Evolutionary conservation across 495 filamentous ascomycete genomes (phyloP).

Genomic region (Niebla homalea): DNA sequence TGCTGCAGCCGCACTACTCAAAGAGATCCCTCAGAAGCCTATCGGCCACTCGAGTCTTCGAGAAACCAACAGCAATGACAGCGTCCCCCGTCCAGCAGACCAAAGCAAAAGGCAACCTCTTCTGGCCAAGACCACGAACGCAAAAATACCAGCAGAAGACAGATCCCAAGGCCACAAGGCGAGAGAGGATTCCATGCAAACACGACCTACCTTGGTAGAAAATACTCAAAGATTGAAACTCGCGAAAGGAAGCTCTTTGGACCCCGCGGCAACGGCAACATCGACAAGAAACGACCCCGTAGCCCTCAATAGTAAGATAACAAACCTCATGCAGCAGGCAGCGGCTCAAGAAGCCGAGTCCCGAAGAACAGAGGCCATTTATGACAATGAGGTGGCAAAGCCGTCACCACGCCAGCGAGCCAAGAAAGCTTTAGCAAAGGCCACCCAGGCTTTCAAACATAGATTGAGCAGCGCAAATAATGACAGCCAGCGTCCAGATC

Average conservation of each 20-base stretch:
- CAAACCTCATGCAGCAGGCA: conserved; percentile 12
- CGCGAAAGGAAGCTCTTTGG: no score
- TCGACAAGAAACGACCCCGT: conserved; percentile 1
- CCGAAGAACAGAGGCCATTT: conserved; percentile 4
- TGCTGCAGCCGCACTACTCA: conserved; percentile 20
- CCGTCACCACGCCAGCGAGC: conserved; percentile 13
- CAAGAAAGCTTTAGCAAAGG: conserved; percentile 11
- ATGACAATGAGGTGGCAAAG: conserved; percentile 7
- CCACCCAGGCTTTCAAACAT: conserved; percentile 11
- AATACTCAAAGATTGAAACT: no score
- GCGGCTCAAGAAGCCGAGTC: conserved; percentile 10
- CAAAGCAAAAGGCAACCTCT: neutral
- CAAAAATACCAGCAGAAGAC: no score
- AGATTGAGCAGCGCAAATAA: conserved; percentile 8
- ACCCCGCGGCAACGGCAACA: no score
- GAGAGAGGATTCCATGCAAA: no score
- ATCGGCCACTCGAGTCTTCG: neutral
- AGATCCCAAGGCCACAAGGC: no score
- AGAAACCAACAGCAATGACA: no score
- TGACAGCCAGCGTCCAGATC: conserved; percentile 2
- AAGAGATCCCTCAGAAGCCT: conserved; percentile 10
- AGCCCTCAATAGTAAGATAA: conserved; percentile 6
- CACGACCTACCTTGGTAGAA: no score
- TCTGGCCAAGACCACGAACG: neutral
- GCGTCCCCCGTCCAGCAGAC: no score